These are phyloP conservation scores for Chalciporus sphaerocephalus DNA, from an alignment of 768 basidiomycete genomes.

Conservation along the genomic window DNA sequence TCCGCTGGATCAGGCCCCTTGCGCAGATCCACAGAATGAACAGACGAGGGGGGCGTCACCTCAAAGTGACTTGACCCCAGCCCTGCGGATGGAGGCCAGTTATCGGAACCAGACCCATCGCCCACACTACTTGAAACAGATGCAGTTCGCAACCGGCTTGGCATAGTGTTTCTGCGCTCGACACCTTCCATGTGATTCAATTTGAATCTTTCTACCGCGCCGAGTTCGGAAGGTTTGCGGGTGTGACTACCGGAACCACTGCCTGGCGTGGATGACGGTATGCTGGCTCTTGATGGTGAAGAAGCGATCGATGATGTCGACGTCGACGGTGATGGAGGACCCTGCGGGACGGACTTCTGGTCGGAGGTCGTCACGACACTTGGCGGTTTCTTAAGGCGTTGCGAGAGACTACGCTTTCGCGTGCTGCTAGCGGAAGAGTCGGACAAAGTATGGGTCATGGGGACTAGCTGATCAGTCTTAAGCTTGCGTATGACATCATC, in stretches of 20 bases:
- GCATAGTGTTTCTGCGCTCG: conserved; percentile 78
- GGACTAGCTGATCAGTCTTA: conserved; percentile 83
- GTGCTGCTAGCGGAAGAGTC: conserved; percentile 56
- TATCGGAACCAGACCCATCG: conserved; percentile 74
- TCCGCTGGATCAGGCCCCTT: conserved; percentile 76
- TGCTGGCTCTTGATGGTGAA: conserved; percentile 73
- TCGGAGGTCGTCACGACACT: conserved; percentile 71
- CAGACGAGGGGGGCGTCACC: conserved; percentile 73
- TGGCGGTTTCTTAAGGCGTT: conserved; percentile 73
- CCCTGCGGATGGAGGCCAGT: conserved; percentile 58
- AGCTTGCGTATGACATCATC: conserved; percentile 97
- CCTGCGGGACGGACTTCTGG: conserved; percentile 56
- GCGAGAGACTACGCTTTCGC: conserved; percentile 78
- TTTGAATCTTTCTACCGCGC: conserved; percentile 86
- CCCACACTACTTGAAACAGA: conserved; percentile 81
- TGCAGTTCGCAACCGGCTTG: conserved; percentile 81
- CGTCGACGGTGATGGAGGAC: conserved; percentile 87
- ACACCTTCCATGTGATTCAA: conserved; percentile 72
- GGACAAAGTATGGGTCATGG: conserved; percentile 67
- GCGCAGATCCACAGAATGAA: conserved; percentile 78
- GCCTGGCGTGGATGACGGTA: conserved; percentile 69
- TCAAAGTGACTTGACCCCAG: conserved; percentile 53
- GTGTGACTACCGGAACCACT: conserved; percentile 51
- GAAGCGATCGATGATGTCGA: conserved; percentile 90
- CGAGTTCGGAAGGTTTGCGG: conserved; percentile 87